Evolutionary conservation across 352 stramenopile genomes (phyloP).

Genomic region (Phytophthora pluvialis): DNA sequence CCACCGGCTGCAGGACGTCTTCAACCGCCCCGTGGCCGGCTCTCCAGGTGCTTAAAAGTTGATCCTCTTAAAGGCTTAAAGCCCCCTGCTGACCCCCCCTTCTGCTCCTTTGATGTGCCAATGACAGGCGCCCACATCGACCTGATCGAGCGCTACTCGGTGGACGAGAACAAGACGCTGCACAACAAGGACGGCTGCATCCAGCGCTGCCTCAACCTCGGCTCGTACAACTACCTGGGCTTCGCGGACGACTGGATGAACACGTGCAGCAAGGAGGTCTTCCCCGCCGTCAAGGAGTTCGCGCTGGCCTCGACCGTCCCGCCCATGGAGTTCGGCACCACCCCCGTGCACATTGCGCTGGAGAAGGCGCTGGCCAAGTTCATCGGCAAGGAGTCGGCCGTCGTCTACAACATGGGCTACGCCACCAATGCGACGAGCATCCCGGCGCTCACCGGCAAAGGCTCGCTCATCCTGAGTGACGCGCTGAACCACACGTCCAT

Average conservation of each 20-base stretch:
- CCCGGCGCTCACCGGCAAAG: conserved; percentile 93
- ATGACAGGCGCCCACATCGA: conserved; percentile 87
- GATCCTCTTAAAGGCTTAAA: not conserved
- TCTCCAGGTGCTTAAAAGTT: conserved; percentile 48
- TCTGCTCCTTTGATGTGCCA: not conserved
- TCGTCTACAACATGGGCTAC: conserved; percentile 99
- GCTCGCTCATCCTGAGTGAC: conserved; percentile 97
- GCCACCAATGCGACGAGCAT: conserved; percentile 98
- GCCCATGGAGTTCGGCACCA: conserved; percentile 89
- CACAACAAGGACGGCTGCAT: conserved; percentile 71
- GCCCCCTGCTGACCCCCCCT: not conserved
- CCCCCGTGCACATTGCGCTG: conserved; percentile 91
- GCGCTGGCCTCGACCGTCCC: conserved; percentile 78
- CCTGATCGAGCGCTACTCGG: conserved; percentile 93
- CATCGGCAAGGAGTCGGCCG: conserved; percentile 95
- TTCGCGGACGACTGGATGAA: conserved; percentile 99
- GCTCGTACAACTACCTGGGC: conserved; percentile 99
- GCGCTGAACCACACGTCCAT: conserved; percentile 99
- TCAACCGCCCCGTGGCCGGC: conserved; percentile 79
- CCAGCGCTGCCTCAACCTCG: conserved; percentile 95
- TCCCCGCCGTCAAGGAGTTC: conserved; percentile 88
- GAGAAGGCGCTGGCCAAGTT: conserved; percentile 95
- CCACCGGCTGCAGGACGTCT: conserved; percentile 95
- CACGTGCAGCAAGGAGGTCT: conserved; percentile 94
- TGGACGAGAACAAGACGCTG: conserved; percentile 86